Evolutionary conservation across 176 grass and related monocot genomes (phyloP), one percentile per base, ranked within the genome.

Genomic region (Oryza punctata): DNA sequence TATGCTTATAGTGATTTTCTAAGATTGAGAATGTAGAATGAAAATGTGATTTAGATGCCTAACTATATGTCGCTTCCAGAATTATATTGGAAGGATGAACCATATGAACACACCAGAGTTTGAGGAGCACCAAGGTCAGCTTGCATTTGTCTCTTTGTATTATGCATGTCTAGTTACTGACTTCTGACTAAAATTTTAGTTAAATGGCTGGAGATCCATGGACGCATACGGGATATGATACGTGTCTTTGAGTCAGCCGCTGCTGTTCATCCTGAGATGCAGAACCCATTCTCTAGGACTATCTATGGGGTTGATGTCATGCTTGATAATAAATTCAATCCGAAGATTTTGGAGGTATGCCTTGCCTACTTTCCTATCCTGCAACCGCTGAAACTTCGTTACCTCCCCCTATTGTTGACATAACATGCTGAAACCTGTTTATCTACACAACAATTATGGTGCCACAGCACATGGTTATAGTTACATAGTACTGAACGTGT

Each of bases 291-390:
- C 35, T 91, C 84, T 28, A 86, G 95, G 84, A 92, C 95, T 81
- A 98, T 98, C 1, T 98, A 95, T 80, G 95, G 95, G 18, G 78
- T 95, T 30, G 95, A 98, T 82, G 88, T 98, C 63, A 98, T 98
- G 95, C 91, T 98, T 72, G 95, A 98, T 84, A 69, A 81, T 78
- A 74, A 67, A 61, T 98, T 90, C 78, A 90, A 86, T 77, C 91
- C 92, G 68, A 98, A 95, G 81, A 78, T 98, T 79, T 82, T 98
- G 81, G 95, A 98, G 92, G 95, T 94, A 88, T 38, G 67, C 57
- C 37, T 80, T 13, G 15, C 15, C 19, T 45, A 64, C 26, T 80
- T 88, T 60, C 7, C 11, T 37, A 2, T 29, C 52, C 2, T 69
- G 13, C 38, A 80, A 49, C 54, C 47, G 27, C 54, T 75, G 37